Percentiles rank a stretch among this genome's conserved stretches.
phyloP scores from a whole-genome alignment of 805 yeast species.

The Candida stauntonica region DNA sequence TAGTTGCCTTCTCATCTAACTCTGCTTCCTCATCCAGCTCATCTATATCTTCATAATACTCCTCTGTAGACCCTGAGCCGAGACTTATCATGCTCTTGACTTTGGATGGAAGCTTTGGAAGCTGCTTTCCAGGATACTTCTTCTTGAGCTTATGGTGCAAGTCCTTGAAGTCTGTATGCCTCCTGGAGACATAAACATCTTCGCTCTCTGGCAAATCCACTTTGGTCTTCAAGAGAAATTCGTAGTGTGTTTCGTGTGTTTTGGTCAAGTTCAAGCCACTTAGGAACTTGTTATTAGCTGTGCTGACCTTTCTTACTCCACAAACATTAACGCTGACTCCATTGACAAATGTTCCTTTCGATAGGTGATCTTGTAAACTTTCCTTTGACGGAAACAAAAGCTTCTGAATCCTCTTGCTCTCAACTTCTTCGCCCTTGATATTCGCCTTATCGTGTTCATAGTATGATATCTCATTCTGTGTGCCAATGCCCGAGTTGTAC shows the following conservation, averaged over 20 bases:
- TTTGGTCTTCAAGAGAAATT: slow-evolving; percentile 22
- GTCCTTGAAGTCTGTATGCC: slow-evolving; percentile 64
- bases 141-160: slow-evolving; percentile 49
- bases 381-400: slow-evolving; percentile 38
- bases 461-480: slow-evolving; percentile 52
- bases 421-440: slow-evolving; percentile 25
- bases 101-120: slow-evolving; percentile 57
- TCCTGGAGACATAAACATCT: slow-evolving; percentile 40
- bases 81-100: slow-evolving; percentile 36
- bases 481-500: slow-evolving; percentile 70
- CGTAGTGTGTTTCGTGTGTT: slow-evolving; percentile 21
- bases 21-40: slow-evolving; percentile 19
- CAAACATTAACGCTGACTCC: slow-evolving; percentile 63
- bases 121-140: slow-evolving; percentile 63
- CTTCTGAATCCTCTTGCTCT: slow-evolving; percentile 30
- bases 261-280: slow-evolving; percentile 19
- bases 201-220: slow-evolving; percentile 21
- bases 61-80: slow-evolving; percentile 8
- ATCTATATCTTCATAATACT: slow-evolving; percentile 19
- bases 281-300: slow-evolving; percentile 25
- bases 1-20: slow-evolving; percentile 13
- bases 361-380: slow-evolving; percentile 29
- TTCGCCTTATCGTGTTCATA: slow-evolving; percentile 31
- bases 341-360: slow-evolving; percentile 37
- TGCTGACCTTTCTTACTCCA: slow-evolving; percentile 48